Evolutionary conservation across 2,329 filamentous ascomycete genomes (phyloP).

Genomic region (Lecanosticta acicola): DNA sequence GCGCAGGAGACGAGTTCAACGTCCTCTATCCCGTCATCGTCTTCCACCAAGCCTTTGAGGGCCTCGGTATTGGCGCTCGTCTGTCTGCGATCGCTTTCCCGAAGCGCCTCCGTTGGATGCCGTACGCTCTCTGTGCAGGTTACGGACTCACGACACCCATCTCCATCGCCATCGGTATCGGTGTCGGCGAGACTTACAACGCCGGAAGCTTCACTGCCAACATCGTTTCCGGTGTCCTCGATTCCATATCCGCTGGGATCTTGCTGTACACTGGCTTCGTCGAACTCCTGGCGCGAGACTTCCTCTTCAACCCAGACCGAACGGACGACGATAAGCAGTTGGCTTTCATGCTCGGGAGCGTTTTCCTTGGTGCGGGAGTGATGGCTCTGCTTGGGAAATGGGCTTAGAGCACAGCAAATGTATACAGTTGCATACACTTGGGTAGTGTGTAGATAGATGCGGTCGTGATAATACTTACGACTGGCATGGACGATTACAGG

Average conservation of each 20-base stretch:
- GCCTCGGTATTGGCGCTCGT: slow-evolving; percentile 79
- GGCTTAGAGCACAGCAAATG: slow-evolving; percentile 50
- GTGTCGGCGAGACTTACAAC: slow-evolving; percentile 60
- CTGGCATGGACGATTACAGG: neutral
- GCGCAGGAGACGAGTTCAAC: slow-evolving; percentile 53
- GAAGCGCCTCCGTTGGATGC: slow-evolving; percentile 61
- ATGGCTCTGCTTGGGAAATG: slow-evolving; percentile 84
- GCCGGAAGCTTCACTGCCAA: slow-evolving; percentile 58
- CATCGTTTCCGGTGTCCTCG: slow-evolving; percentile 82
- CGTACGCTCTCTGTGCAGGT: slow-evolving; percentile 63
- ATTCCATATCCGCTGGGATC: slow-evolving; percentile 82
- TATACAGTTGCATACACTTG: neutral
- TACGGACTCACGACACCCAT: slow-evolving; percentile 80
- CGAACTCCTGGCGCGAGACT: slow-evolving; percentile 45
- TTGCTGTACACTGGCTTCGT: slow-evolving; percentile 51
- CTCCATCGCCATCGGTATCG: slow-evolving; percentile 77
- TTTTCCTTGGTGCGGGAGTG: slow-evolving; percentile 67
- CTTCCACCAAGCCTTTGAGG: slow-evolving; percentile 93
- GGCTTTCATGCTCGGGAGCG: slow-evolving; percentile 84
- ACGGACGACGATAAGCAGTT: slow-evolving; percentile 81
- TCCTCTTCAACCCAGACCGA: slow-evolving; percentile 69
- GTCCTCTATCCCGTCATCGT: slow-evolving; percentile 61
- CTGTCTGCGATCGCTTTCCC: slow-evolving; percentile 76
- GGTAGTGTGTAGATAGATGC: neutral
- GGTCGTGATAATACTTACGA: neutral